Percentiles rank a stretch among this genome's conserved stretches.
phyloP scores from a whole-genome alignment of 306 rosid species.

The Glycyrrhiza uralensis region DNA sequence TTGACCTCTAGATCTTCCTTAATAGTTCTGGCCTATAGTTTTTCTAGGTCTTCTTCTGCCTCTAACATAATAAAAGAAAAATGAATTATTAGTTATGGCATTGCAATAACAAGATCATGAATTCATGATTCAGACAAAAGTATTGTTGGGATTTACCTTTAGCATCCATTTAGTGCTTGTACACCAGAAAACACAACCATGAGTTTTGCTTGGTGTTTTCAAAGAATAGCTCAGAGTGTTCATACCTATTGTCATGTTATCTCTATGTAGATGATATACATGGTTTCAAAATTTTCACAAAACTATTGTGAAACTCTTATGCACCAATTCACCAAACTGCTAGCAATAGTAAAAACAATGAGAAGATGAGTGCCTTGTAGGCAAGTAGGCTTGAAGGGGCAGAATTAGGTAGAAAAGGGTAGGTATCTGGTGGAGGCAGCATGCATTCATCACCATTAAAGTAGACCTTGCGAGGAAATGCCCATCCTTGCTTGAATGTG shows the following conservation, averaged over 20 bases:
- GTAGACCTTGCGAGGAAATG: conserved; percentile 85
- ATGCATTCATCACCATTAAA: conserved; percentile 93
- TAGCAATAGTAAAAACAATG: conserved; percentile 50
- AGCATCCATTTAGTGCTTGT: conserved; percentile 25
- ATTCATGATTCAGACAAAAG: conserved; percentile 4
- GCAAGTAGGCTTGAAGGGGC: conserved; percentile 29
- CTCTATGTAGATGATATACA: conserved; percentile 2
- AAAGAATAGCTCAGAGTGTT: conserved; percentile 13
- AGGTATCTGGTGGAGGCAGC: conserved; percentile 87
- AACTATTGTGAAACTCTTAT: conserved; percentile 22
- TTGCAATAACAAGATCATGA: not conserved
- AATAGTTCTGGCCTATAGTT: no score
- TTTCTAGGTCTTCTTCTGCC: no score
- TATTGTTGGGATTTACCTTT: conserved; percentile 1
- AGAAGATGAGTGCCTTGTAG: conserved; percentile 36
- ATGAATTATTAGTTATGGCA: not conserved
- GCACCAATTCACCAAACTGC: conserved; percentile 40
- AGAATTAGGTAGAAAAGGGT: conserved; percentile 78
- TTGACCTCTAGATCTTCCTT: no score
- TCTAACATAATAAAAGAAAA: no score
- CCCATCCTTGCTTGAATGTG: conserved; percentile 94
- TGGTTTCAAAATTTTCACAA: conserved; percentile 35
- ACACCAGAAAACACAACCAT: not conserved
- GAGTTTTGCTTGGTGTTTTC: conserved; percentile 17
- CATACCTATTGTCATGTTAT: not conserved